A percentile compares a stretch with the other conserved stretches of the same genome.
Evolutionary conservation across 305 asterid genomes (phyloP).

Genomic region (Striga hermonthica): DNA sequence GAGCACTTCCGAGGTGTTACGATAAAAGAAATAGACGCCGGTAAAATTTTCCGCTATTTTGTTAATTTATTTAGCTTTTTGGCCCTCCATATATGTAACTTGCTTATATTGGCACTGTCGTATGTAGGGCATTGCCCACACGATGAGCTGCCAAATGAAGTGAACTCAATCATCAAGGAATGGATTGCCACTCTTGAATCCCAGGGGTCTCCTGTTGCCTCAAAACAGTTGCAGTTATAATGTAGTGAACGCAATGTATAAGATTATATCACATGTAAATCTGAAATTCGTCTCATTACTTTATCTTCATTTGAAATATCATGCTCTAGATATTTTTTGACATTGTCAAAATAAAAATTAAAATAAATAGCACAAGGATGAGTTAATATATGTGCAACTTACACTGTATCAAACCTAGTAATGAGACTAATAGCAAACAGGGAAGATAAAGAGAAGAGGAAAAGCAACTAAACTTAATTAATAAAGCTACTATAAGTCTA

Average conservation of each 20-base stretch:
- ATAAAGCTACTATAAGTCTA: too few species aligned
- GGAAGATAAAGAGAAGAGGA: too few species aligned
- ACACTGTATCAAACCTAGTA: too few species aligned
- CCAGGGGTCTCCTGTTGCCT: constrained; percentile 34
- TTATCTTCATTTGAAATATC: too few species aligned
- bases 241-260: not conserved
- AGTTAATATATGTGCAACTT: too few species aligned
- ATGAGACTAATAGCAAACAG: too few species aligned
- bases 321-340: too few species aligned
- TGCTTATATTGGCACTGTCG: constrained; percentile 19
- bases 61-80: constrained; percentile 21
- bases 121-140: constrained; percentile 92
- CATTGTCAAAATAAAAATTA: too few species aligned
- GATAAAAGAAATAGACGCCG: constrained; percentile 70
- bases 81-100: not conserved
- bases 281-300: too few species aligned
- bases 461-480: too few species aligned
- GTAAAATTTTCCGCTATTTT: constrained; percentile 37
- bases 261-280: too few species aligned
- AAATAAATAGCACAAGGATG: too few species aligned
- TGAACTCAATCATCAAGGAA: constrained; percentile 58
- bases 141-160: constrained; percentile 78
- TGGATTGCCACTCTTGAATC: constrained; percentile 58
- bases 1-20: constrained; percentile 58
- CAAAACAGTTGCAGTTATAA: constrained; percentile 29